phyloP scores from a whole-genome alignment of 2,329 filamentous ascomycete species.

The Fusarium sp. region DNA sequence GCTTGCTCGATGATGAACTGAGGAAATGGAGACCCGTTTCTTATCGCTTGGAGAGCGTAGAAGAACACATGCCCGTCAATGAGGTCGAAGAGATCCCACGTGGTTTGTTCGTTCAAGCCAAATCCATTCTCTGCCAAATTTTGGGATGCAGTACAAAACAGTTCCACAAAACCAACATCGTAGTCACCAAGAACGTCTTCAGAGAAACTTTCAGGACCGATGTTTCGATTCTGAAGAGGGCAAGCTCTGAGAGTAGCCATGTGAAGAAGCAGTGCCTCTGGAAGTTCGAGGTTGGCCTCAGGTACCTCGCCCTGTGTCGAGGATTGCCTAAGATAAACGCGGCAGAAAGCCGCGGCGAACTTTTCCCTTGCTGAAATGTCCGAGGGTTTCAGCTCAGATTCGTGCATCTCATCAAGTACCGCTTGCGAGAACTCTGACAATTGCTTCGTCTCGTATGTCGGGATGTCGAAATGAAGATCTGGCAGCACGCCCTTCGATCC shows the following conservation, averaged over 20 bases:
- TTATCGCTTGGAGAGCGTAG: conserved; percentile 36
- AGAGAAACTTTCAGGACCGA: neutral
- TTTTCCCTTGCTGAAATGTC: conserved; percentile 25
- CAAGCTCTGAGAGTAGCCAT: conserved; percentile 19
- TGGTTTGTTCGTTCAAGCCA: neutral
- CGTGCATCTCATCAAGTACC: neutral
- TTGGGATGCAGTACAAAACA: neutral
- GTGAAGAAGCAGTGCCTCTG: conserved; percentile 35
- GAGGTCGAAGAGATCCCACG: neutral
- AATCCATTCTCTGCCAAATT: neutral
- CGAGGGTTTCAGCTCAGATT: neutral
- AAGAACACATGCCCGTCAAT: conserved; percentile 44
- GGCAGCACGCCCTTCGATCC: conserved; percentile 2
- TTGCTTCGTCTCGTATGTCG: neutral
- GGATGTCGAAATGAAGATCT: neutral
- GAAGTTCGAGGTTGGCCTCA: conserved; percentile 6
- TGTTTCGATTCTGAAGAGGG: conserved; percentile 28
- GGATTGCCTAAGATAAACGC: conserved; percentile 18
- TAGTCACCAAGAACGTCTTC: neutral
- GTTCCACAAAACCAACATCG: neutral
- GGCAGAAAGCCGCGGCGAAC: conserved; percentile 27
- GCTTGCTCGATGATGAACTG: conserved; percentile 14
- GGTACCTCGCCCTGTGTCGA: neutral
- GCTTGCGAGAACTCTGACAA: neutral
- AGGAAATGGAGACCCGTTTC: neutral